Conservation (phyloP, 2,329 filamentous ascomycete species). For the Claviceps quebecensis region DNA sequence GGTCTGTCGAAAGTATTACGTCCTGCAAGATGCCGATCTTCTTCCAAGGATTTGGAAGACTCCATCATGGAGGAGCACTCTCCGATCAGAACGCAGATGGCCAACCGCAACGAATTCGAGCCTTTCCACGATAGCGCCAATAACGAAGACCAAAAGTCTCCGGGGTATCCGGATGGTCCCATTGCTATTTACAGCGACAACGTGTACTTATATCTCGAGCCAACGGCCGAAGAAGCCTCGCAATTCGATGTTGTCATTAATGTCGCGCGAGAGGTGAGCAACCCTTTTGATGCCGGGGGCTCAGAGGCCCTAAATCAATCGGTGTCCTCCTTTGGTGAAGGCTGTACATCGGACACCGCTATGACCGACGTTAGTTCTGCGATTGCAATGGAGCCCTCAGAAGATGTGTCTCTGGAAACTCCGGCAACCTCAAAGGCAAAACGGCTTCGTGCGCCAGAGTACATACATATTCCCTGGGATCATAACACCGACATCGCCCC, state of each 20-base stretch:
- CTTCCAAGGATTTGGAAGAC: slow-evolving; percentile 23
- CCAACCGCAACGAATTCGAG: slow-evolving; percentile 41
- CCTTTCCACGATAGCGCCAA: slow-evolving; percentile 53
- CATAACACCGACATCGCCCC: slow-evolving; percentile 77
- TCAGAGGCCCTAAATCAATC: slow-evolving; percentile 14
- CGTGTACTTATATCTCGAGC: slow-evolving; percentile 68
- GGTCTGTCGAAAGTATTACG: slow-evolving; percentile 45
- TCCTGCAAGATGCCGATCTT: slow-evolving; percentile 31
- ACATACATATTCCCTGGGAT: slow-evolving; percentile 79
- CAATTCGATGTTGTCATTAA: slow-evolving; percentile 76
- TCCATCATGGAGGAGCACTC: slow-evolving; percentile 42
- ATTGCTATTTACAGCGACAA: slow-evolving; percentile 69
- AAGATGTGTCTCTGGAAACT: slow-evolving; percentile 26
- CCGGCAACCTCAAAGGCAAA: slow-evolving; percentile 43
- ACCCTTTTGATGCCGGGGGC: slow-evolving; percentile 45
- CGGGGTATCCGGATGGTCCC: slow-evolving; percentile 69
- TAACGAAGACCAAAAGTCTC: slow-evolving; percentile 66
- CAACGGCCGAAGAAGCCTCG: slow-evolving; percentile 61
- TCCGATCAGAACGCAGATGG: slow-evolving; percentile 46
- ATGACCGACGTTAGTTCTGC: slow-evolving; percentile 42
- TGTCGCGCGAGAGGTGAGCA: slow-evolving; percentile 67
- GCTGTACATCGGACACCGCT: slow-evolving; percentile 37
- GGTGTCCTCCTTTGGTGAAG: slow-evolving; percentile 23
- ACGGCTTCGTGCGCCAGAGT: slow-evolving; percentile 49
- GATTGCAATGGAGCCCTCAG: slow-evolving; percentile 41